Conservation (phyloP, 345 rosid genomes). For the Syzygium aqueum region DNA sequence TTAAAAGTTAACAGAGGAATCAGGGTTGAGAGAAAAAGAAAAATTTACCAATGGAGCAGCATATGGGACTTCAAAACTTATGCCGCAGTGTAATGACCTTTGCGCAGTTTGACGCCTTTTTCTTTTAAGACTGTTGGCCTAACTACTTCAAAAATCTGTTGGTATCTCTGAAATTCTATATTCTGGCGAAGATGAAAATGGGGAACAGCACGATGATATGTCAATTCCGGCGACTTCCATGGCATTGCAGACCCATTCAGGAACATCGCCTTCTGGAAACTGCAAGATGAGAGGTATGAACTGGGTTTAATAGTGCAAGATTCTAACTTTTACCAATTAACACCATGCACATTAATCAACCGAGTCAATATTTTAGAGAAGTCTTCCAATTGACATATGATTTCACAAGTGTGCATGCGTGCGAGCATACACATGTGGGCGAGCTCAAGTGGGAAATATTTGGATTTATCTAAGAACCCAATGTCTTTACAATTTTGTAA, state of each 20-base stretch:
- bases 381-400: not conserved
- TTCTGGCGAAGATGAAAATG: constrained; percentile 4
- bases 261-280: constrained; percentile 74
- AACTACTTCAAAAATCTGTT: not conserved
- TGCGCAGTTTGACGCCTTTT: not conserved
- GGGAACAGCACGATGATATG: constrained; percentile 47
- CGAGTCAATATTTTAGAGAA: not conserved
- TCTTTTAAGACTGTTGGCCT: not conserved
- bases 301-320: not conserved
- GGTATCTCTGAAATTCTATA: not conserved
- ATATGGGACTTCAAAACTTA: constrained; percentile 24
- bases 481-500: not conserved
- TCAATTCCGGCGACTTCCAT: constrained; percentile 78
- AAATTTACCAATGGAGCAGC: constrained; percentile 7
- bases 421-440: not conserved
- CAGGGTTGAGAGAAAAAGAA: not conserved
- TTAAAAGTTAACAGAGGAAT: not conserved
- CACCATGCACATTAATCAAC: not conserved
- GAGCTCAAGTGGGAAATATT: not conserved
- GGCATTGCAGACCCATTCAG: constrained; percentile 81
- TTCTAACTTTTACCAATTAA: not conserved
- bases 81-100: constrained; percentile 8
- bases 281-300: constrained; percentile 7
- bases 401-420: not conserved
- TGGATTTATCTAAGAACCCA: not conserved